Evolutionary conservation across 306 rosid species (phyloP).

Genomic region (Ceratonia siliqua): DNA sequence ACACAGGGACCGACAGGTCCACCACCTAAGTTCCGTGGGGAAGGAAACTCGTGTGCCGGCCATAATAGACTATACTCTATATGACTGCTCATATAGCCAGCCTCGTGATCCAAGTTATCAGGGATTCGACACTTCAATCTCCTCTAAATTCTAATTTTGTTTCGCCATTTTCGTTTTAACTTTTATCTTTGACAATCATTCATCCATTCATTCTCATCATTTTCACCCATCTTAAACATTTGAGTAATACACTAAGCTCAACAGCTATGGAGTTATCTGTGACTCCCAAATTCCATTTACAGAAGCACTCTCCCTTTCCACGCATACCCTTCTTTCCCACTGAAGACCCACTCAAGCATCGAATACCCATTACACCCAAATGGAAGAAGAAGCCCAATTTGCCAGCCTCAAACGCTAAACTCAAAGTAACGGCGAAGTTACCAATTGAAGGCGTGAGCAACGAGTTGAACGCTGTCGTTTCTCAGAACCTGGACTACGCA

Average conservation of each 20-base stretch:
- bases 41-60: background rate
- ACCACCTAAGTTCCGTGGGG: background rate
- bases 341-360: conserved; percentile 23
- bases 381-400: conserved; percentile 4
- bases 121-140: too few species aligned
- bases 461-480: conserved; percentile 57
- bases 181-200: background rate
- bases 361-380: conserved; percentile 21
- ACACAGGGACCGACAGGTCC: background rate
- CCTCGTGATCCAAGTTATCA: too few species aligned
- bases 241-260: too few species aligned
- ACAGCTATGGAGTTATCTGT: conserved; percentile 31
- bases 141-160: background rate
- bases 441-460: conserved; percentile 52
- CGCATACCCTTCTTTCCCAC: conserved; percentile 23
- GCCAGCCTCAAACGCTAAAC: conserved; percentile 3
- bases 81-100: too few species aligned
- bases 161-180: background rate
- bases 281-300: conserved; percentile 36
- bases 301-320: conserved; percentile 31
- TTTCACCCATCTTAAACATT: too few species aligned
- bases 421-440: conserved; percentile 40
- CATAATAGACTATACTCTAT: background rate
- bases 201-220: background rate
- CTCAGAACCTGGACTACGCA: conserved; percentile 61